These are phyloP conservation scores for Chlorella sp. DNA, from an alignment of 139 green algal genomes.

Conservation along the genomic window DNA sequence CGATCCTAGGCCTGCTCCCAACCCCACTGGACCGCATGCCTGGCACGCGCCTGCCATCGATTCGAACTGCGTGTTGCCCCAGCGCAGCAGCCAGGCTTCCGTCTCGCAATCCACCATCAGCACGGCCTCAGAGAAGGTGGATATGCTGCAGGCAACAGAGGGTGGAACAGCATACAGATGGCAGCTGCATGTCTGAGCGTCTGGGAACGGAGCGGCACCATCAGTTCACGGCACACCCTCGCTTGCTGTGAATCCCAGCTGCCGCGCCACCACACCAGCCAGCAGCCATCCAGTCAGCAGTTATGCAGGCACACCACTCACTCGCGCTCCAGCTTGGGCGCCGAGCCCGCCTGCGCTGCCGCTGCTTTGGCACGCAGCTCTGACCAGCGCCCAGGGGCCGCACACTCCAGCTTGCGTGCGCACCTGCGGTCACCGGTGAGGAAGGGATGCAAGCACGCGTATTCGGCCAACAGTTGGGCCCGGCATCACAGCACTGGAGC, in stretches of 20 bases:
- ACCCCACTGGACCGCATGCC: too few species aligned
- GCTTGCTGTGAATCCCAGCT: too few species aligned
- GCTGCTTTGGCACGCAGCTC: neutral
- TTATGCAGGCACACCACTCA: neutral
- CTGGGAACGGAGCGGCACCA: too few species aligned
- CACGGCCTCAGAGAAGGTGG: neutral
- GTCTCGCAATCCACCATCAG: neutral
- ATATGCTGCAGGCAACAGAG: neutral
- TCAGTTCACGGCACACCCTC: too few species aligned
- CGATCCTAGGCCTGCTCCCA: too few species aligned
- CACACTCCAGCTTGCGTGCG: neutral
- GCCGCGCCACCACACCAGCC: neutral
- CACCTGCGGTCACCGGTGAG: too few species aligned
- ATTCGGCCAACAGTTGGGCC: too few species aligned
- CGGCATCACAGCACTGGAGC: too few species aligned
- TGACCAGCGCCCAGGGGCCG: neutral
- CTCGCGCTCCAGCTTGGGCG: neutral
- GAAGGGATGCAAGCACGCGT: too few species aligned
- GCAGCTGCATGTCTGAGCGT: too few species aligned
- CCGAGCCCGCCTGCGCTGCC: neutral
- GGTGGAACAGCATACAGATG: too few species aligned
- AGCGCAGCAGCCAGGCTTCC: conserved; percentile 3
- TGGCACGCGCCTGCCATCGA: neutral
- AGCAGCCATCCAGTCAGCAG: neutral
- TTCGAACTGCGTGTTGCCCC: neutral